phyloP scores from a whole-genome alignment of 2,329 filamentous ascomycete species.

The Xylariaceae sp. region DNA sequence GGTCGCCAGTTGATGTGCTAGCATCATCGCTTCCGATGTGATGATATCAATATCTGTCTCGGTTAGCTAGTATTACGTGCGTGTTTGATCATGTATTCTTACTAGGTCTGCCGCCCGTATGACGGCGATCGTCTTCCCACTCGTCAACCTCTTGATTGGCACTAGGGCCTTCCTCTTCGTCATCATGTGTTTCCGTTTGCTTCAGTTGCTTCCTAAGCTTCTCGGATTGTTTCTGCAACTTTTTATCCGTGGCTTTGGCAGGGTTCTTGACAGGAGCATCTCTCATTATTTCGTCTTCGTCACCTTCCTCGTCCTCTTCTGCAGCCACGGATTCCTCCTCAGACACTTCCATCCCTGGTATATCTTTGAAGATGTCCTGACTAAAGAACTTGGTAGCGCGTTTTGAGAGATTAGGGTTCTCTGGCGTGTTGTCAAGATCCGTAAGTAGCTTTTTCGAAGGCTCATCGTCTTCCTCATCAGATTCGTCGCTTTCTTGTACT shows the following conservation, averaged over 20 bases:
- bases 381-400: conserved; percentile 87
- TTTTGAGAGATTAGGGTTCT: conserved; percentile 64
- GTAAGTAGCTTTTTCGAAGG: conserved; percentile 53
- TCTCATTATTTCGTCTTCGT: conserved; percentile 29
- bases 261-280: conserved; percentile 22
- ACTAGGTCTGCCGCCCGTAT: conserved; percentile 61
- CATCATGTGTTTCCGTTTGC: conserved; percentile 27
- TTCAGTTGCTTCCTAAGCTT: conserved; percentile 19
- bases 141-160: conserved; percentile 51
- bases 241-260: conserved; percentile 6
- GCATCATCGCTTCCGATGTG: conserved; percentile 97
- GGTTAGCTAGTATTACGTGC: conserved; percentile 17
- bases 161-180: conserved; percentile 51
- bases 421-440: conserved; percentile 54
- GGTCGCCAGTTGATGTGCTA: conserved; percentile 86
- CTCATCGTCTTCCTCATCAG: conserved; percentile 49
- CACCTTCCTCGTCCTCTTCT: conserved; percentile 26
- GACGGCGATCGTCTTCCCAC: conserved; percentile 65
- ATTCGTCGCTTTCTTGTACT: conserved; percentile 57
- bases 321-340: conserved; percentile 27
- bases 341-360: conserved; percentile 62
- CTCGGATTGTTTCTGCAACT: conserved; percentile 23
- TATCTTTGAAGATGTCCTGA: conserved; percentile 87
- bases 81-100: conserved; percentile 25
- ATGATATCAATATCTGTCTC: conserved; percentile 87